These are phyloP conservation scores for Cinnamomum chago DNA, from an alignment of 164 flowering plant genomes.

Conservation along the genomic window DNA sequence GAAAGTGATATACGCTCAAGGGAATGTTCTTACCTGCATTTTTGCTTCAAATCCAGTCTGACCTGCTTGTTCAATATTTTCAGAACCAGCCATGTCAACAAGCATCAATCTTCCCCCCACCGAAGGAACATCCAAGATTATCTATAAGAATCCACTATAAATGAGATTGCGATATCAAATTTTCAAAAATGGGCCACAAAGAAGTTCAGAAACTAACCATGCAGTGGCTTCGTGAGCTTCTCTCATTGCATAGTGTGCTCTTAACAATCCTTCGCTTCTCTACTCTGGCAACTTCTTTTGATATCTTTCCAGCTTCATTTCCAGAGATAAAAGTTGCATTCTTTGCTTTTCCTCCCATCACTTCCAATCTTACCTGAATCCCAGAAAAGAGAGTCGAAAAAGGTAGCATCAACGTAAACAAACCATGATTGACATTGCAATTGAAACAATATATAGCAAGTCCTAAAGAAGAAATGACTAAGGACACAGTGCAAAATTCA, in stretches of 20 bases:
- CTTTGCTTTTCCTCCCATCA: slow-evolving; percentile 96
- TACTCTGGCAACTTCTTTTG: slow-evolving; percentile 89
- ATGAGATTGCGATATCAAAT: background rate
- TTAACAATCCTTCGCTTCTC: slow-evolving; percentile 90
- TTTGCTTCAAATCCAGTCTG: slow-evolving; percentile 92
- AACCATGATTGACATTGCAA: background rate
- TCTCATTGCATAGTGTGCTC: slow-evolving; percentile 85
- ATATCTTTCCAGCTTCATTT: slow-evolving; percentile 86
- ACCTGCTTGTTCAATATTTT: slow-evolving; percentile 98
- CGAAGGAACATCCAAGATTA: slow-evolving; percentile 87
- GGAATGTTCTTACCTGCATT: slow-evolving; percentile 63
- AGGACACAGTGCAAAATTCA: background rate
- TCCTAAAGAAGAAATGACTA: background rate
- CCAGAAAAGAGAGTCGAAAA: background rate
- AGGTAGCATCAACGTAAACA: background rate
- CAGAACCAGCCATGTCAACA: slow-evolving; percentile 99
- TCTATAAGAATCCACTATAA: slow-evolving; percentile 29
- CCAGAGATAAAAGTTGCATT: slow-evolving; percentile 95
- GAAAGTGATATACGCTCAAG: background rate
- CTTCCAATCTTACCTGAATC: slow-evolving; percentile 78
- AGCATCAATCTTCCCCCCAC: slow-evolving; percentile 97
- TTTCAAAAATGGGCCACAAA: background rate
- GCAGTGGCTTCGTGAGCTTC: slow-evolving; percentile 99
- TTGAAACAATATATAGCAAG: background rate
- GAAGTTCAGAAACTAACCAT: slow-evolving; percentile 44